Evolutionary conservation across 139 green algal genomes (phyloP), one percentile per base, ranked within the genome.

Genomic region (Micractinium conductrix): DNA sequence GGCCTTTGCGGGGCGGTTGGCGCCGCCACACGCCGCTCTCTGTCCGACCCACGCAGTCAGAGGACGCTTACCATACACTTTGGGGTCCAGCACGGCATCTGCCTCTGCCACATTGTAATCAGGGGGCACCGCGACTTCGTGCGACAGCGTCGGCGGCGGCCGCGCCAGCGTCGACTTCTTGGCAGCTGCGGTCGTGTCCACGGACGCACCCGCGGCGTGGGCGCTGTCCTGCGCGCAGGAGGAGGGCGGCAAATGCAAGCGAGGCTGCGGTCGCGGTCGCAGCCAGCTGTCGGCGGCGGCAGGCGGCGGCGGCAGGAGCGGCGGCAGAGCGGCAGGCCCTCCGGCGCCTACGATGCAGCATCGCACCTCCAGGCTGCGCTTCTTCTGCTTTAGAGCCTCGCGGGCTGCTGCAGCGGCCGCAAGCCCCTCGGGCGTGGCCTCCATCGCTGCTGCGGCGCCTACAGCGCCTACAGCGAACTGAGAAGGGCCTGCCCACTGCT

Each of bases 51-150:
- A n/a, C n/a, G n/a, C n/a, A n/a, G n/a, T n/a, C n/a, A n/a, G n/a
- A n/a, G n/a, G n/a, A n/a, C n/a, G n/a, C n/a, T n/a, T n/a, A n/a
- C n/a, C n/a, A n/a, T n/a, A n/a, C n/a, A n/a, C n/a, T n/a, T 45
- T 69, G 0, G 84, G 75, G 24, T 96, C 87, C 43, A 93, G 88
- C 8, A 88, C 86, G 45, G 67, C 37, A n/a, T 81, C 67, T 24
- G 74, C 37, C 26, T 78, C 70, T 10, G 81, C 67, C 60, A 76
- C 80, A 37, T 95, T 89, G 60, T 86, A 97, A 28, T 86, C 92
- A 38, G 93, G 75, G 4, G 94, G 94, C 2, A 94, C 43, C 17
- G 91, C 90, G 6, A 97, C 92, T 60, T 95, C 87, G 76, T 97
- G 94, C 2, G 81, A 42, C 74, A 85, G 82, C 17, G 85, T 16